Conservation (phyloP, 495 filamentous ascomycete genomes). For the Penicillium coprophilum region DNA sequence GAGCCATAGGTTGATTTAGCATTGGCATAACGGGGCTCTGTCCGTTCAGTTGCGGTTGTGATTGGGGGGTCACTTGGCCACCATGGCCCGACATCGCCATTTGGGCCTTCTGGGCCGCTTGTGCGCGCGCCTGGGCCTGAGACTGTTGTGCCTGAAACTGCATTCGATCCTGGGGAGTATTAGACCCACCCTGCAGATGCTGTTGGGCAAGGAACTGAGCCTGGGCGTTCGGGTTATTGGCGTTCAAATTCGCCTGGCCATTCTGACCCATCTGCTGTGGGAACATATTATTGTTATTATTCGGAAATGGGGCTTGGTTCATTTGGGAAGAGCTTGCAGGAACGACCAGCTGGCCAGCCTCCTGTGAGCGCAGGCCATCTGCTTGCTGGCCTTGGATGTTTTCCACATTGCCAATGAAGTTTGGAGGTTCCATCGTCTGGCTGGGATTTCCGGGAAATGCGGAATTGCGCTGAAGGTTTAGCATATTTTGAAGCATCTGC, state of each 20-base stretch:
- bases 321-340: slow-evolving; percentile 59
- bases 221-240: slow-evolving; percentile 41
- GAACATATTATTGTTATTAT: slow-evolving; percentile 39
- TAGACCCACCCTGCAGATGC: slow-evolving; percentile 38
- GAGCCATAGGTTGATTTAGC: slow-evolving; percentile 58
- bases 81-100: slow-evolving; percentile 44
- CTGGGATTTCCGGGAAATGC: slow-evolving; percentile 36
- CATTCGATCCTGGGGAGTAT: slow-evolving; percentile 41
- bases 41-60: slow-evolving; percentile 44
- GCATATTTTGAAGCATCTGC: slow-evolving; percentile 44
- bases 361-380: slow-evolving; percentile 60
- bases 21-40: slow-evolving; percentile 59
- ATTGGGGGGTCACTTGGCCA: slow-evolving; percentile 35
- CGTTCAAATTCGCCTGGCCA: slow-evolving; percentile 41
- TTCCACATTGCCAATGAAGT: slow-evolving; percentile 52
- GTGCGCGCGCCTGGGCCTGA: slow-evolving; percentile 41
- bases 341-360: slow-evolving; percentile 65
- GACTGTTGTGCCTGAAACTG: slow-evolving; percentile 39
- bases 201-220: slow-evolving; percentile 36
- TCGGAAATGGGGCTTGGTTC: slow-evolving; percentile 38
- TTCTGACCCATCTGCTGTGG: slow-evolving; percentile 37
- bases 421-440: slow-evolving; percentile 46
- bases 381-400: slow-evolving; percentile 62
- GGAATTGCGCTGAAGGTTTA: slow-evolving; percentile 45
- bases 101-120: slow-evolving; percentile 51